Conservation (phyloP, 75 land plant genomes). For the Isoetes taiwanensis region DNA sequence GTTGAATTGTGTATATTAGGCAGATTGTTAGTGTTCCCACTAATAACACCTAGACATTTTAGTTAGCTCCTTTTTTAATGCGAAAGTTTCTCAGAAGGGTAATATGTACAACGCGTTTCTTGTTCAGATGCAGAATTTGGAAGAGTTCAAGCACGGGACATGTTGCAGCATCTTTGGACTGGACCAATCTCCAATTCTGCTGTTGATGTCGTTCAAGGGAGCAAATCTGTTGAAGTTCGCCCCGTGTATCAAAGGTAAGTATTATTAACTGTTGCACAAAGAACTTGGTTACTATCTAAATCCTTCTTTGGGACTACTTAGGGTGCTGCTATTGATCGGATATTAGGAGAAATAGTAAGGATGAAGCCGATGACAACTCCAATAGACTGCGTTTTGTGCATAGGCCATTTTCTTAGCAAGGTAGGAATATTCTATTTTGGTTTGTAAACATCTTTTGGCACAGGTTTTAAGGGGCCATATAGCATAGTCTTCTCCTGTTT, state of each 20-base stretch:
- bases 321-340: slow-evolving; percentile 8
- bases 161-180: slow-evolving; percentile 4
- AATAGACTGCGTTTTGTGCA: neutral
- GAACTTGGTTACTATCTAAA: too few species aligned
- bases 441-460: too few species aligned
- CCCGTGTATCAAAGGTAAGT: slow-evolving; percentile 7
- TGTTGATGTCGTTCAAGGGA: slow-evolving; percentile 5
- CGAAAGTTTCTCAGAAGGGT: too few species aligned
- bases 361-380: neutral
- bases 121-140: slow-evolving; percentile 2
- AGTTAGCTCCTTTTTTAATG: too few species aligned
- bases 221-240: slow-evolving; percentile 1
- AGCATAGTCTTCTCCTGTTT: neutral
- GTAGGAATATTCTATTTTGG: neutral
- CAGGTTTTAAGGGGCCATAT: neutral
- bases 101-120: neutral
- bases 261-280: too few species aligned
- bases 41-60: too few species aligned
- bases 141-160: slow-evolving; percentile 1
- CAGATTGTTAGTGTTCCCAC: too few species aligned
- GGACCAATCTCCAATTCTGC: slow-evolving; percentile 4
- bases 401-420: slow-evolving; percentile 4
- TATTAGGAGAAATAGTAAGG: neutral
- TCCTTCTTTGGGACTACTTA: too few species aligned
- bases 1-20: too few species aligned